Percentiles rank a stretch among this genome's conserved stretches.
Conservation (phyloP, 108 stramenopile genomes). For the Schizochytrium sp. region DNA sequence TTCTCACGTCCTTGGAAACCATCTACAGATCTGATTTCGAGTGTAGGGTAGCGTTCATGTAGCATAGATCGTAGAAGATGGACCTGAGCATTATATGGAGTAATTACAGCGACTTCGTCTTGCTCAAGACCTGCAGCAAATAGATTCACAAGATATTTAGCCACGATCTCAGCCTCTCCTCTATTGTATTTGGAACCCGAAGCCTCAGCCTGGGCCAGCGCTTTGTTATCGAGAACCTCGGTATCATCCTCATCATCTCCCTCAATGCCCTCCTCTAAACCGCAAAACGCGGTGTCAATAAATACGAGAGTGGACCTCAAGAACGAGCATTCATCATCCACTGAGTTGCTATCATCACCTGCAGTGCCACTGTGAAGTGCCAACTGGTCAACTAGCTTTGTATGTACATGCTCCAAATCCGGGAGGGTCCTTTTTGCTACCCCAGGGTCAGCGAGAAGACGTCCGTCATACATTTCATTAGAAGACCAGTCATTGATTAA, state of each 20-base stretch:
- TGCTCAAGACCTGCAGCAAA: conserved; percentile 79
- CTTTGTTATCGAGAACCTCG: background rate
- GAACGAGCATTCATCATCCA: conserved; percentile 41
- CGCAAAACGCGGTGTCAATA: conserved; percentile 94
- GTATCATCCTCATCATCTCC: conserved; percentile 72
- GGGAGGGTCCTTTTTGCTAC: conserved; percentile 56
- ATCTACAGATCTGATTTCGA: conserved; percentile 95
- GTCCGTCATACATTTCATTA: conserved; percentile 85
- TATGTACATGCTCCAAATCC: conserved; percentile 66
- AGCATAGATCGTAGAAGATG: conserved; percentile 79
- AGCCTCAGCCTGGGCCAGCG: conserved; percentile 74
- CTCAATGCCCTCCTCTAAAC: conserved; percentile 83
- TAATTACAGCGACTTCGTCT: conserved; percentile 91
- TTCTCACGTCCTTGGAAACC: conserved; percentile 98
- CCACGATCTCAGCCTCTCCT: conserved; percentile 90
- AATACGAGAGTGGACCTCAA: conserved; percentile 78
- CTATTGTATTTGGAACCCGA: conserved; percentile 92
- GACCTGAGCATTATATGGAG: conserved; percentile 99
- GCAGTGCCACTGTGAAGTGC: background rate
- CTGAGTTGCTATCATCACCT: conserved; percentile 55
- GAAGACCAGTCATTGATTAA: conserved; percentile 93
- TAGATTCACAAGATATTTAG: conserved; percentile 81
- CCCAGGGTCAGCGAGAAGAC: conserved; percentile 65
- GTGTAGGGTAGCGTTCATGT: conserved; percentile 77
- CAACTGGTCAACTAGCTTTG: background rate